These are phyloP conservation scores for Schizonepeta tenuifolia DNA, from an alignment of 257 asterid genomes.

Conservation along the genomic window DNA sequence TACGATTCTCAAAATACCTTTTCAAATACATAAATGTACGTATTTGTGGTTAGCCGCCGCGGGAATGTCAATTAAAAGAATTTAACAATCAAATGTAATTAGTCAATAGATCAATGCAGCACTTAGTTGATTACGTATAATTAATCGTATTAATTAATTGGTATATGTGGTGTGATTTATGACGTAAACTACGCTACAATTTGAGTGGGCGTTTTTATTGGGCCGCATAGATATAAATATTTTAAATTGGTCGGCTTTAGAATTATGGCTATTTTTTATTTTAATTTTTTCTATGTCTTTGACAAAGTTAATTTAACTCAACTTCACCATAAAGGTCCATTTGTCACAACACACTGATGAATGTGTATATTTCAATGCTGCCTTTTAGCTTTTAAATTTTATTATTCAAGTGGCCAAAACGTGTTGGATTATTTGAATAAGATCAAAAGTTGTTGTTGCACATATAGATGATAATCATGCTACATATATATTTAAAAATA, in stretches of 20 bases:
- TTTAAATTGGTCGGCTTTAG: slow-evolving; percentile 28
- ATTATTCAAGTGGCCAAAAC: background rate
- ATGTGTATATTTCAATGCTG: slow-evolving; percentile 12
- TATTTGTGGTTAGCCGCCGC: too few species aligned
- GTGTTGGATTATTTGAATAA: background rate
- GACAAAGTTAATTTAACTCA: slow-evolving; percentile 24
- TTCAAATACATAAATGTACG: too few species aligned
- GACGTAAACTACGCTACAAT: slow-evolving; percentile 9
- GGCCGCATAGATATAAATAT: slow-evolving; percentile 27
- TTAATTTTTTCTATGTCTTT: background rate
- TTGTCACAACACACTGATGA: slow-evolving; percentile 27
- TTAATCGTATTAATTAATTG: background rate
- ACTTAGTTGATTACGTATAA: background rate
- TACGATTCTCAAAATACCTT: too few species aligned
- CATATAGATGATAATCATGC: too few species aligned
- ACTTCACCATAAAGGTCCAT: slow-evolving; percentile 34
- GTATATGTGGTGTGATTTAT: background rate
- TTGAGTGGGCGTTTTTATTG: slow-evolving; percentile 25
- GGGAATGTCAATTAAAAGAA: too few species aligned
- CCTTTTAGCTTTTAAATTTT: background rate
- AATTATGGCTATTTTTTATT: background rate
- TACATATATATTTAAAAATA: too few species aligned
- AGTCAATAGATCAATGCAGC: background rate
- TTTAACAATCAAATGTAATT: too few species aligned
- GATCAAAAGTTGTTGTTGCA: background rate